Percentiles rank a stretch among this genome's conserved stretches.
These are phyloP conservation scores for Saturnispora ahearnii DNA, from an alignment of 805 yeast species.

Conservation along the genomic window DNA sequence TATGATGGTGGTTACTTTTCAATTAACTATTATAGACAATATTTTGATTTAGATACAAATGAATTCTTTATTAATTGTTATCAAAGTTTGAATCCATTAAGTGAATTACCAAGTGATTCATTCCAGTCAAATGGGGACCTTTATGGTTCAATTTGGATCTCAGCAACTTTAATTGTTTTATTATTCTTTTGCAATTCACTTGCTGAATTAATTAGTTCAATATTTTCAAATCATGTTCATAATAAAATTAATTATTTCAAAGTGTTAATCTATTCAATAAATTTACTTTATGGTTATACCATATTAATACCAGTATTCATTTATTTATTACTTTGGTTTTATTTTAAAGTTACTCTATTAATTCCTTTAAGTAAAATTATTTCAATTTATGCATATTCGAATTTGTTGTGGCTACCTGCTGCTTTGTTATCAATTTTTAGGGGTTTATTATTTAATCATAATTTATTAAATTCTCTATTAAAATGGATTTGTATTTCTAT, in stretches of 20 bases:
- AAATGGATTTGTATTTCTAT: conserved; percentile 55
- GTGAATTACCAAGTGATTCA: conserved; percentile 26
- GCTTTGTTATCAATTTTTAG: conserved; percentile 52
- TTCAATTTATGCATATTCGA: conserved; percentile 79
- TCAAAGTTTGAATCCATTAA: conserved; percentile 49
- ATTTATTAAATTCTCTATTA: conserved; percentile 36
- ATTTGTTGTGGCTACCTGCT: conserved; percentile 78
- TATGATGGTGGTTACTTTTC: conserved; percentile 42
- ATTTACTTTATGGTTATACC: conserved; percentile 69
- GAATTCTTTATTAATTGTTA: conserved; percentile 50
- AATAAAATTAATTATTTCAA: conserved; percentile 44
- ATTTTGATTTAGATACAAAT: conserved; percentile 58
- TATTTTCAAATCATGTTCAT: conserved; percentile 34
- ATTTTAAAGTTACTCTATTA: conserved; percentile 40
- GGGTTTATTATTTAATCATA: conserved; percentile 40
- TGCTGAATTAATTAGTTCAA: conserved; percentile 50
- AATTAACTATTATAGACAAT: conserved; percentile 51
- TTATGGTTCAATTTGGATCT: conserved; percentile 88
- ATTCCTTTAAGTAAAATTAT: conserved; percentile 50
- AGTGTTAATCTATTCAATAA: conserved; percentile 57
- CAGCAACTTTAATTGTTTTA: conserved; percentile 67
- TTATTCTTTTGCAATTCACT: conserved; percentile 71
- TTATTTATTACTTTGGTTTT: conserved; percentile 43
- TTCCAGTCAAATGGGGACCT: conserved; percentile 51
- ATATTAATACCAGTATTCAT: conserved; percentile 51